Evolutionary conservation across 495 filamentous ascomycete species (phyloP).

Genomic region (Stereocaulon alpinum): DNA sequence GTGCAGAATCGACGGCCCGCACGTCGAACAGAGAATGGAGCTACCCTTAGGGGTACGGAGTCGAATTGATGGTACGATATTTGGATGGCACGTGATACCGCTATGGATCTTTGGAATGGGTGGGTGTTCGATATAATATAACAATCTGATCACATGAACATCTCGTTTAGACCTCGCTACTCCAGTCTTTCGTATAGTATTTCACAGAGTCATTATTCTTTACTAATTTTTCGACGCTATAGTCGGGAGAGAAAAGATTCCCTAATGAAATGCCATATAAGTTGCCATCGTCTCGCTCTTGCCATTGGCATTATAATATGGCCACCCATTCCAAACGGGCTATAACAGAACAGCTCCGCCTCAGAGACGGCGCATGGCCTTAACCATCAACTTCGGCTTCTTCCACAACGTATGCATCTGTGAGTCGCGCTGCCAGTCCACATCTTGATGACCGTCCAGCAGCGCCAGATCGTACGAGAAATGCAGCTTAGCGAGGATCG

Average conservation of each 20-base stretch:
- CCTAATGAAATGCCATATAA: neutral
- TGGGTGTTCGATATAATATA: no score
- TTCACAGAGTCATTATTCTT: no score
- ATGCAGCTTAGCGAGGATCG: neutral
- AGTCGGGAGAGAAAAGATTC: neutral
- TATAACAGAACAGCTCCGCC: neutral
- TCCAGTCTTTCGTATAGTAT: no score
- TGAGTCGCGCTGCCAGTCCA: slow-evolving; percentile 1
- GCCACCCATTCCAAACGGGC: no score
- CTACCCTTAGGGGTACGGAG: slow-evolving; percentile 28
- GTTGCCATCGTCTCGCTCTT: neutral
- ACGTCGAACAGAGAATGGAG: slow-evolving; percentile 14
- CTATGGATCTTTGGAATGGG: no score
- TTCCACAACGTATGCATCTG: slow-evolving; percentile 2
- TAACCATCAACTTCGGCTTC: slow-evolving; percentile 1
- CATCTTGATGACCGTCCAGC: neutral
- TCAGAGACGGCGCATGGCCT: neutral
- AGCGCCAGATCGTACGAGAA: neutral
- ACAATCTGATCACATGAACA: no score
- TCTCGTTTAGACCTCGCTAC: no score
- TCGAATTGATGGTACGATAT: no score
- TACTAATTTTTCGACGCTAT: no score
- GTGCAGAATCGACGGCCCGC: slow-evolving; percentile 19
- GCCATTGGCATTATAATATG: neutral
- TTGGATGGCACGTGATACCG: no score